Base-by-base conservation (phyloP, 176 grass and related monocot genomes). In the Puya raimondii region DNA sequence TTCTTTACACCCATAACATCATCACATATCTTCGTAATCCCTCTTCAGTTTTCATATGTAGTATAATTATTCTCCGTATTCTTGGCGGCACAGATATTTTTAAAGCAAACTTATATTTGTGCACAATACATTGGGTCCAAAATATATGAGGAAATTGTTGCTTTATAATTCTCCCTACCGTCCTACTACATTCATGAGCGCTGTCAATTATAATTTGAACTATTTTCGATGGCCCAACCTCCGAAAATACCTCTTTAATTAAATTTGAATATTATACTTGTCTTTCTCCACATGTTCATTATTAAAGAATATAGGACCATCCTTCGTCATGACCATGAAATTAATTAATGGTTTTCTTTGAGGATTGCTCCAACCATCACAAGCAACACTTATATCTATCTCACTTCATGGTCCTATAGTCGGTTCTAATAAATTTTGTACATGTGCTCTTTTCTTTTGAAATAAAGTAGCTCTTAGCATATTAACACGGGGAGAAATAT, bases 171-270 rank as follows among this genome's bases (percentile, higher is more conserved):
- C 29, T 26, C 16, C 23, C 48, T 4, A 11, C 50, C 0, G 13
- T 48, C 48, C 68, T 53, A 57, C 68, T 53, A 57, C 63, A 80
- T 23, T 50, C 11, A 9, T 8, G 27, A 7, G 22, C 27, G 50
- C 66, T 68, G 51, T 68, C 48, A 51, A 47, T 74, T 71, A 74
- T 47, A 10, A 80, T 25, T 49, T 73, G 23, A 22, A 74, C 27
- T 4, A 68, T 42, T 67, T 80, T 80, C 11, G 2, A 47, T 2
- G 22, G 13, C 21, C 69, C 59, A 52, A 80, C 47, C 12, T 80
- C 63, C 11, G 17, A 0, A 63, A 63, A 59, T 22, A 27, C 48
- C 29, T 65, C 18, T 3, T 42, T 27, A 68, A 81, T 50, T 12
- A 66, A 27, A 65, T 63, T 65, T 51, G 29, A 49, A 23, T 15